These are phyloP conservation scores for Lodderomyces elongisporus DNA, from an alignment of 1,139 yeast genomes.

Conservation along the genomic window DNA sequence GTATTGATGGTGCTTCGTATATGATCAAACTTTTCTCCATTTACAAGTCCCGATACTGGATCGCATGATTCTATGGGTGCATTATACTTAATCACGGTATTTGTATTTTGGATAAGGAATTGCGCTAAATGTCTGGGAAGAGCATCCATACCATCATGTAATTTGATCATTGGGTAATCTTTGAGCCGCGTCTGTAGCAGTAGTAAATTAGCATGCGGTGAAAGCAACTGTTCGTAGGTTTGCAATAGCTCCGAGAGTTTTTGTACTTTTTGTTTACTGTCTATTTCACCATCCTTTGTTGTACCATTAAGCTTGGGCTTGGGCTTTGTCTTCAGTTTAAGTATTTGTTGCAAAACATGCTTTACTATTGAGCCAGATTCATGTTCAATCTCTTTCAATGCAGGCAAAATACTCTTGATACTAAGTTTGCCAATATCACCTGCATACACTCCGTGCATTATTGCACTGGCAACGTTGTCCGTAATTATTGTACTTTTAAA, in stretches of 20 bases:
- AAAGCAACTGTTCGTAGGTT: slow-evolving; percentile 29
- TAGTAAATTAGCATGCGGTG: slow-evolving; percentile 34
- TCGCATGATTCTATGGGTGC: slow-evolving; percentile 20
- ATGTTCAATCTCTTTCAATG: slow-evolving; percentile 52
- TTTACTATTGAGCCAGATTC: slow-evolving; percentile 55
- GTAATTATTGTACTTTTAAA: slow-evolving; percentile 56
- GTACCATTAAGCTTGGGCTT: slow-evolving; percentile 1
- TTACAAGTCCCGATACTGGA: slow-evolving; percentile 13
- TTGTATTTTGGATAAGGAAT: slow-evolving; percentile 30
- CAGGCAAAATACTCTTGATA: slow-evolving; percentile 52
- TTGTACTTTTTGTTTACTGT: slow-evolving; percentile 9
- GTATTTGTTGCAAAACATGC: slow-evolving; percentile 16
- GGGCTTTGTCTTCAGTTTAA: slow-evolving; percentile 6
- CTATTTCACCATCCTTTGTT: slow-evolving; percentile 6
- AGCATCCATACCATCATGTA: slow-evolving; percentile 49
- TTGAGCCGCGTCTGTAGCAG: slow-evolving; percentile 33
- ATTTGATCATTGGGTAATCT: slow-evolving; percentile 48
- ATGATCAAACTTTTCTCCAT: slow-evolving; percentile 39
- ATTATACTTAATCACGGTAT: slow-evolving; percentile 35
- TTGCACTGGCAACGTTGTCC: slow-evolving; percentile 69
- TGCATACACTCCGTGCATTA: slow-evolving; percentile 87
- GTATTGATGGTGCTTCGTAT: slow-evolving; percentile 54
- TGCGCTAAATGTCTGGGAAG: slow-evolving; percentile 41
- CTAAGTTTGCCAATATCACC: slow-evolving; percentile 72
- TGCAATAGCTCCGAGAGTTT: slow-evolving; percentile 16